phyloP scores from a whole-genome alignment of 1,284 basidiomycete species.

The Tranzscheliella williamsii region DNA sequence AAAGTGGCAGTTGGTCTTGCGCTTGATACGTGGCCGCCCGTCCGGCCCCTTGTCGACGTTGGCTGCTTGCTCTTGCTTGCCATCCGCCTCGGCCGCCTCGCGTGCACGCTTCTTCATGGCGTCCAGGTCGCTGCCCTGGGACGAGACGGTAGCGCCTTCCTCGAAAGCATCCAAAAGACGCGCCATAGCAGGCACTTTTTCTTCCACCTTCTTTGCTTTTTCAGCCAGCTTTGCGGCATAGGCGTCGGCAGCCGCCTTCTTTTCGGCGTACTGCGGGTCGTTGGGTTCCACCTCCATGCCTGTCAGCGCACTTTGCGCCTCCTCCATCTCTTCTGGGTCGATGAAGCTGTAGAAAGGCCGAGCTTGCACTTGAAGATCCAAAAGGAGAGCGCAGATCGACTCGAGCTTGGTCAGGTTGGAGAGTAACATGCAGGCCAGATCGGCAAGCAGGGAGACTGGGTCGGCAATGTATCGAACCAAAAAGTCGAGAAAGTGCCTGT shows the following conservation, averaged over 20 bases:
- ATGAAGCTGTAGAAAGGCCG: constrained; percentile 55
- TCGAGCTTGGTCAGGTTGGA: constrained; percentile 88
- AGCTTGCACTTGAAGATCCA: constrained; percentile 66
- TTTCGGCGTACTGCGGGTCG: constrained; percentile 48
- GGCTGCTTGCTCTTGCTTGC: constrained; percentile 13
- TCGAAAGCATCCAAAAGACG: constrained; percentile 58
- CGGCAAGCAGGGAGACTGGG: constrained; percentile 83
- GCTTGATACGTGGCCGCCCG: constrained; percentile 46
- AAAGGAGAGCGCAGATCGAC: constrained; percentile 70
- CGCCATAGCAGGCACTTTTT: constrained; percentile 52
- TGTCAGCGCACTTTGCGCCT: constrained; percentile 30
- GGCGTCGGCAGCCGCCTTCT: constrained; percentile 39
- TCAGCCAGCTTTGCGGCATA: constrained; percentile 38
- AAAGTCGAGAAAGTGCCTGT: constrained; percentile 77
- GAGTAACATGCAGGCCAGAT: constrained; percentile 92
- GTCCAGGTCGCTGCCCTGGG: constrained; percentile 42
- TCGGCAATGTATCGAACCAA: constrained; percentile 89
- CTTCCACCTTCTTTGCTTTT: constrained; percentile 42
- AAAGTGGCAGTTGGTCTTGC: constrained; percentile 60
- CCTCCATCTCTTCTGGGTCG: constrained; percentile 44
- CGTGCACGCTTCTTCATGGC: constrained; percentile 51
- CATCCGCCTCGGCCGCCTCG: constrained; percentile 28
- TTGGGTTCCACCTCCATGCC: constrained; percentile 55
- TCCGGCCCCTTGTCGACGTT: constrained; percentile 41
- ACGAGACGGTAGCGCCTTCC: constrained; percentile 55